A percentile compares a stretch with the other conserved stretches of the same genome.
Conservation (phyloP, 2,329 filamentous ascomycete species). For the Triangularia verruculosa region DNA sequence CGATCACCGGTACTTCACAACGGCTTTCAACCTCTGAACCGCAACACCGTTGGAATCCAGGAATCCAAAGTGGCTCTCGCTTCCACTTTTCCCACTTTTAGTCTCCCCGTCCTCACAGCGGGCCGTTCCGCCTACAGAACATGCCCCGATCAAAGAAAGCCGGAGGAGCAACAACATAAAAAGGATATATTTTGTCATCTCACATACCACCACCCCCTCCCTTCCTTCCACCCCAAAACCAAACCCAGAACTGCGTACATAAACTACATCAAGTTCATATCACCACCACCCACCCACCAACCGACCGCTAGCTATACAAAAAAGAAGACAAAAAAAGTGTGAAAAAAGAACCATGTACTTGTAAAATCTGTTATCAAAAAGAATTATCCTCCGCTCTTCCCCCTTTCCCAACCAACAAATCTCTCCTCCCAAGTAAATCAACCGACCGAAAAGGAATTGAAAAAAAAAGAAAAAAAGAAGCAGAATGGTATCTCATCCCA, state of each 20-base stretch:
- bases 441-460: background rate
- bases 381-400: background rate
- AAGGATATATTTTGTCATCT: background rate
- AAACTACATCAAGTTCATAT: background rate
- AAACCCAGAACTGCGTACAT: background rate
- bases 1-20: background rate
- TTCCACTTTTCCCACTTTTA: background rate
- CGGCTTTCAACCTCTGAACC: background rate
- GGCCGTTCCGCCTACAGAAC: background rate
- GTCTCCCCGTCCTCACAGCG: background rate
- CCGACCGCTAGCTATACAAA: background rate
- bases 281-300: background rate
- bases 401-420: background rate
- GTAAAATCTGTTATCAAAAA: background rate
- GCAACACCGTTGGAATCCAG: background rate
- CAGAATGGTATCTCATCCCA: slow-evolving; percentile 26
- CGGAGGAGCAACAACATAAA: background rate
- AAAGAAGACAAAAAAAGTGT: background rate
- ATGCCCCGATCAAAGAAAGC: background rate
- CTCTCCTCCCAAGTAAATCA: background rate
- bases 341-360: background rate
- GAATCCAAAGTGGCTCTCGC: background rate
- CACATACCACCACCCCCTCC: background rate
- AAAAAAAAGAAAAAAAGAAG: slow-evolving; percentile 11
- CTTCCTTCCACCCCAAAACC: background rate